Evolutionary conservation across 768 basidiomycete genomes (phyloP).

Genomic region (Serendipita sp.): DNA sequence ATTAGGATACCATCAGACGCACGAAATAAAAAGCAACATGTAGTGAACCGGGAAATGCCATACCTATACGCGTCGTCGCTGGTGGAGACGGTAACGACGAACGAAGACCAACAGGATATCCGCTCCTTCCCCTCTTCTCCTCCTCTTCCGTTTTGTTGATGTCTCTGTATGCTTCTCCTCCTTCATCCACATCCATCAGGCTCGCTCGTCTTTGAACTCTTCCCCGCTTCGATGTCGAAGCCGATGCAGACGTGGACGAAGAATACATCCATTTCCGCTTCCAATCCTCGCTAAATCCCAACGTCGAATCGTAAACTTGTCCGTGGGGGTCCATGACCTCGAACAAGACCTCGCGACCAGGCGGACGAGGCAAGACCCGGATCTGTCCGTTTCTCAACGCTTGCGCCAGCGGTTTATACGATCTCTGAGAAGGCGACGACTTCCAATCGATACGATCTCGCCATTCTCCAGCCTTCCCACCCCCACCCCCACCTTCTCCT

Average conservation of each 20-base stretch:
- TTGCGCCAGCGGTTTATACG: not conserved
- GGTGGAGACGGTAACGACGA: too few species aligned
- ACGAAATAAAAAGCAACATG: too few species aligned
- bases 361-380: not conserved
- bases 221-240: not conserved
- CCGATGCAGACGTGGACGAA: not conserved
- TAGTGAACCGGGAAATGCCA: too few species aligned
- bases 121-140: too few species aligned
- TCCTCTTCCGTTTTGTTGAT: too few species aligned
- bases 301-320: not conserved
- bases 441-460: slow-evolving; percentile 4
- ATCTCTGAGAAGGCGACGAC: not conserved
- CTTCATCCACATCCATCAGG: too few species aligned
- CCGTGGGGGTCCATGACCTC: not conserved
- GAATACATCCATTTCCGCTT: not conserved
- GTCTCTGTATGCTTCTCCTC: too few species aligned
- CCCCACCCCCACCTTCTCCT: not conserved
- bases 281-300: slow-evolving; percentile 1
- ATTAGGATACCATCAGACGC: too few species aligned
- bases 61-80: too few species aligned
- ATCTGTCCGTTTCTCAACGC: not conserved
- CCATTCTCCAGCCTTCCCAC: not conserved
- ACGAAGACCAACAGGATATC: too few species aligned
- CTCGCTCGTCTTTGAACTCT: too few species aligned
- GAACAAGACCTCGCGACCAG: not conserved